phyloP scores from a whole-genome alignment of 2,329 filamentous ascomycete genomes.

The Curvularia eragrostidis region DNA sequence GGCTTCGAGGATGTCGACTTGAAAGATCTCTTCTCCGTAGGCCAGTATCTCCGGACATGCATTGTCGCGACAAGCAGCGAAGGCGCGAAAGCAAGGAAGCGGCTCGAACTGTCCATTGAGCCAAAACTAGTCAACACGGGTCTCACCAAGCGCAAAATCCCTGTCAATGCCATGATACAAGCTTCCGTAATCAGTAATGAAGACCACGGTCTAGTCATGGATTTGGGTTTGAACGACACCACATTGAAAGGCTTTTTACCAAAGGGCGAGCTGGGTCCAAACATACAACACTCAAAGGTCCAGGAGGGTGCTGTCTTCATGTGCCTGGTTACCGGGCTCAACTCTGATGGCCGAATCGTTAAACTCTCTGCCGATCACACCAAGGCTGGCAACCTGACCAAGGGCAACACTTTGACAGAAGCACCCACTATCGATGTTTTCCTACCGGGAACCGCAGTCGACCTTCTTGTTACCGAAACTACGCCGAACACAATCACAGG shows the following conservation, averaged over 20 bases:
- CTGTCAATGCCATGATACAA: constrained; percentile 80
- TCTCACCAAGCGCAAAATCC: constrained; percentile 73
- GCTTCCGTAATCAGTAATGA: constrained; percentile 90
- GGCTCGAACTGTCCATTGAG: constrained; percentile 85
- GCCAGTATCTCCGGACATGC: constrained; percentile 86
- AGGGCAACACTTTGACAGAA: constrained; percentile 70
- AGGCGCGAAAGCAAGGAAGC: constrained; percentile 71
- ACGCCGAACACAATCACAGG: constrained; percentile 78
- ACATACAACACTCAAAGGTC: constrained; percentile 69
- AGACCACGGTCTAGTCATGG: constrained; percentile 94
- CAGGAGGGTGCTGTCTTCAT: constrained; percentile 86
- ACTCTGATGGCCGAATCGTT: constrained; percentile 78
- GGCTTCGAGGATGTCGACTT: constrained; percentile 71
- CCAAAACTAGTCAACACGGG: constrained; percentile 80
- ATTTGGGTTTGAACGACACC: constrained; percentile 75
- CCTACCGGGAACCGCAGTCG: constrained; percentile 88
- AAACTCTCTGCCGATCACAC: constrained; percentile 80
- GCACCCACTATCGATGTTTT: constrained; percentile 90
- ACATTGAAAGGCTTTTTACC: constrained; percentile 82
- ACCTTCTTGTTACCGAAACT: constrained; percentile 80
- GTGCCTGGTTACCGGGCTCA: constrained; percentile 78
- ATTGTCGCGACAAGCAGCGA: constrained; percentile 81
- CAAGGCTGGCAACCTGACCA: constrained; percentile 71
- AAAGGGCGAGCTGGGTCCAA: constrained; percentile 77
- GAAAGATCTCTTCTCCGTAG: constrained; percentile 75